phyloP scores from a whole-genome alignment of 305 asterid genomes.

The Fraxinus baroniana region DNA sequence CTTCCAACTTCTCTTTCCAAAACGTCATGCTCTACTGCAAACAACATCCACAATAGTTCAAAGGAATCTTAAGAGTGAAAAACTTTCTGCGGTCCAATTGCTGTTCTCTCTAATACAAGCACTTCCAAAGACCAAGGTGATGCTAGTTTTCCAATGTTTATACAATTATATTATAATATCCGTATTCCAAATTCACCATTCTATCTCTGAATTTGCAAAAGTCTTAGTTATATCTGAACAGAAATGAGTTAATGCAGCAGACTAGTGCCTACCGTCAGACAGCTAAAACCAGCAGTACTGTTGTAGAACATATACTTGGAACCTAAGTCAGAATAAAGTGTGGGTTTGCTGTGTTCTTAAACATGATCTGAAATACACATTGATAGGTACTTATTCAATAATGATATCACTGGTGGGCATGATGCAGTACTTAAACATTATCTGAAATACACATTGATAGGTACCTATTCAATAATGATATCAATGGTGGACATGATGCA shows the following conservation, averaged over 20 bases:
- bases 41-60: constrained; percentile 14
- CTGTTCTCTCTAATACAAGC: background rate
- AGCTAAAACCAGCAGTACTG: background rate
- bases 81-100: background rate
- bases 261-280: background rate
- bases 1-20: constrained; percentile 64
- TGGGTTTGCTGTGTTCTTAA: background rate
- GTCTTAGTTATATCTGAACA: background rate
- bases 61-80: background rate
- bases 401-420: background rate
- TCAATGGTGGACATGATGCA: background rate
- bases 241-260: background rate
- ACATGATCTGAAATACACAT: background rate
- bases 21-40: constrained; percentile 65
- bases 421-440: background rate
- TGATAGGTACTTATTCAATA: background rate
- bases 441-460: background rate
- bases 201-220: background rate
- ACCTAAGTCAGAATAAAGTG: background rate
- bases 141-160: background rate
- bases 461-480: background rate
- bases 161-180: background rate
- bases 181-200: background rate
- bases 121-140: background rate
- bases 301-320: background rate